These are phyloP conservation scores for Lichtheimia ramosa DNA, from an alignment of 371 early-diverging fungal genomes.

Conservation along the genomic window DNA sequence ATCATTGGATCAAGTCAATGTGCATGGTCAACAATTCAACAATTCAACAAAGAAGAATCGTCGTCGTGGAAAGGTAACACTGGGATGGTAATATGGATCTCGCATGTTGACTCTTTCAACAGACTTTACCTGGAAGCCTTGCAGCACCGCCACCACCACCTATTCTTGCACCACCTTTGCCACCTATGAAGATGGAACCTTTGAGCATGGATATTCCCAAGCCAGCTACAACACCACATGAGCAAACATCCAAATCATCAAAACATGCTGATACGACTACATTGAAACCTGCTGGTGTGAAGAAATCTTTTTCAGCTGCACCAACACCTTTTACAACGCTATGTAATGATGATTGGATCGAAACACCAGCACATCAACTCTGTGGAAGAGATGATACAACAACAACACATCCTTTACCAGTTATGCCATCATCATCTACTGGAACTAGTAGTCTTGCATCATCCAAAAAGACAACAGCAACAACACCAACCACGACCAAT, in stretches of 20 bases:
- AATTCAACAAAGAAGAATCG: slow-evolving; percentile 3
- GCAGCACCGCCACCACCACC: slow-evolving; percentile 35
- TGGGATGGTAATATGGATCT: background rate
- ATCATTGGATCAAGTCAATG: background rate
- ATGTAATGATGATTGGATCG: background rate
- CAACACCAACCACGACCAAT: background rate
- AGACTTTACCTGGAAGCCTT: slow-evolving; percentile 50
- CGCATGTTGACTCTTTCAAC: background rate
- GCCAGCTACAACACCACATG: background rate
- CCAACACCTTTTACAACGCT: background rate
- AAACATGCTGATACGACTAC: slow-evolving; percentile 5
- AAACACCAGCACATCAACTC: background rate
- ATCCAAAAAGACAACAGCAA: no score
- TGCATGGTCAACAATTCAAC: background rate
- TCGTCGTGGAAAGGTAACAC: slow-evolving; percentile 15
- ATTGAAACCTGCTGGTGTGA: slow-evolving; percentile 16
- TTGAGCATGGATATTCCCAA: slow-evolving; percentile 25
- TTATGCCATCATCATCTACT: background rate
- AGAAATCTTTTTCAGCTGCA: slow-evolving; percentile 2
- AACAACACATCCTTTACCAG: background rate
- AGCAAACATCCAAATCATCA: slow-evolving; percentile 12
- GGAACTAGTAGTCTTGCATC: no score
- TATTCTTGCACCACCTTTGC: slow-evolving; percentile 27
- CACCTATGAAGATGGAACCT: slow-evolving; percentile 55
- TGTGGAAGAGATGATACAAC: background rate